Evolutionary conservation across 2,329 filamentous ascomycete species (phyloP).

Genomic region (Beauveria sp.): DNA sequence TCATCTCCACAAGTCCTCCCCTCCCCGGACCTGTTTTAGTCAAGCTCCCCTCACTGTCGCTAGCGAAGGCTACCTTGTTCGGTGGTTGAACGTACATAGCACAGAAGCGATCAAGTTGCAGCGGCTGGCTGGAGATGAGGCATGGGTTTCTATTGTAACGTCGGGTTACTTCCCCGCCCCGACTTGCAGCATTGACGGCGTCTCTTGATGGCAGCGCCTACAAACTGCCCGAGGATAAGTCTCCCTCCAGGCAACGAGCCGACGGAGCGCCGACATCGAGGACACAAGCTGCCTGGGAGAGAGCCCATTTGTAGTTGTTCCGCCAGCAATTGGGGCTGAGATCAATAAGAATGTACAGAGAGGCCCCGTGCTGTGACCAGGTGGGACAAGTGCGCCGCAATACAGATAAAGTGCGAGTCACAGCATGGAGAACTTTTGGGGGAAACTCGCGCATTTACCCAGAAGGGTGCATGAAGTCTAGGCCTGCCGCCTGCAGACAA

Average conservation of each 20-base stretch:
- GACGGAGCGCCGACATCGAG: not conserved
- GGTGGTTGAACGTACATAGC: not conserved
- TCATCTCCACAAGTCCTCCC: not conserved
- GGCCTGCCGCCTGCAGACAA: not conserved
- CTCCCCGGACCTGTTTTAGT: not conserved
- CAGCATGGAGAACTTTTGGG: not conserved
- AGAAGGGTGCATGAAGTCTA: not conserved
- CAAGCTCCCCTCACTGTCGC: not conserved
- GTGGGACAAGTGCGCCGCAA: not conserved
- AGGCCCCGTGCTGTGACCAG: not conserved
- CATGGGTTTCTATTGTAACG: not conserved
- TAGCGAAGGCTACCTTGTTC: not conserved
- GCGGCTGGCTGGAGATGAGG: not conserved
- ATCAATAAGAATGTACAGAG: not conserved
- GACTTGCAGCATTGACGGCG: not conserved
- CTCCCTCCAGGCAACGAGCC: not conserved
- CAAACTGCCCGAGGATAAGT: not conserved
- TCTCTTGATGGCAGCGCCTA: not conserved
- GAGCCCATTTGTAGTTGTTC: not conserved
- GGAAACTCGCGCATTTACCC: not conserved
- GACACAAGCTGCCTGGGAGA: too few relatives aligned
- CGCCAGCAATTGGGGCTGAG: not conserved
- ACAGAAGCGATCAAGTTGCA: not conserved
- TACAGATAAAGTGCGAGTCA: not conserved
- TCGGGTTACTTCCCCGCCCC: conserved; percentile 6